Conservation (phyloP, 345 rosid species). For the Eutrema japonicum region DNA sequence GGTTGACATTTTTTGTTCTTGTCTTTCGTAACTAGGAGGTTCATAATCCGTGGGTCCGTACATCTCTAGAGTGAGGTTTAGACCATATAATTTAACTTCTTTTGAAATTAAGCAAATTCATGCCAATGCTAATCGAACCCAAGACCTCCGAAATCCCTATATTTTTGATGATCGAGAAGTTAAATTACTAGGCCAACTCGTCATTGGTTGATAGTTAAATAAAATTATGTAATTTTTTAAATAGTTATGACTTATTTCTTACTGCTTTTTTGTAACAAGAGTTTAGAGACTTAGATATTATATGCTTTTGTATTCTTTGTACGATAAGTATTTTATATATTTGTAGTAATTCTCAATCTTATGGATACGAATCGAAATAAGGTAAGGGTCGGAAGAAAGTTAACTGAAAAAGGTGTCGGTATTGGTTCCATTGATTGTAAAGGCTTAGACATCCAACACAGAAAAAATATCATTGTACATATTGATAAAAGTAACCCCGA, state of each 20-base stretch:
- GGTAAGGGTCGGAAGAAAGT: neutral
- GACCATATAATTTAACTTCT: too few species aligned
- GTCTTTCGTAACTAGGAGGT: too few species aligned
- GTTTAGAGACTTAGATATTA: neutral
- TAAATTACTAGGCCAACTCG: too few species aligned
- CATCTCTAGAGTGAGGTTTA: too few species aligned
- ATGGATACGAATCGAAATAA: slow-evolving; percentile 5
- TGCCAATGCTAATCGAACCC: too few species aligned
- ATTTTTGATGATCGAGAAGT: too few species aligned
- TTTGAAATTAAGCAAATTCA: too few species aligned
- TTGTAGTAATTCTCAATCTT: neutral
- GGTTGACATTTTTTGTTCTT: neutral
- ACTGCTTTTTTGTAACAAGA: slow-evolving; percentile 3
- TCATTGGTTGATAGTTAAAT: slow-evolving; percentile 26
- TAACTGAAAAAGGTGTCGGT: neutral
- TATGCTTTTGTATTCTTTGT: neutral
- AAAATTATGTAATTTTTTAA: neutral
- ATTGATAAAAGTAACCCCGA: slow-evolving; percentile 30
- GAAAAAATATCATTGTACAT: slow-evolving; percentile 11
- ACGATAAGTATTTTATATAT: neutral
- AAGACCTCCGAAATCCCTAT: too few species aligned
- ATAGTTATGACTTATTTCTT: neutral
- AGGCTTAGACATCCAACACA: neutral
- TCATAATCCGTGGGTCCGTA: too few species aligned
- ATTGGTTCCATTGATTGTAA: slow-evolving; percentile 13